A percentile compares a stretch with the other conserved stretches of the same genome.
These are phyloP conservation scores for Moesziomyces sp. DNA, from an alignment of 1,284 basidiomycete genomes.

Conservation along the genomic window DNA sequence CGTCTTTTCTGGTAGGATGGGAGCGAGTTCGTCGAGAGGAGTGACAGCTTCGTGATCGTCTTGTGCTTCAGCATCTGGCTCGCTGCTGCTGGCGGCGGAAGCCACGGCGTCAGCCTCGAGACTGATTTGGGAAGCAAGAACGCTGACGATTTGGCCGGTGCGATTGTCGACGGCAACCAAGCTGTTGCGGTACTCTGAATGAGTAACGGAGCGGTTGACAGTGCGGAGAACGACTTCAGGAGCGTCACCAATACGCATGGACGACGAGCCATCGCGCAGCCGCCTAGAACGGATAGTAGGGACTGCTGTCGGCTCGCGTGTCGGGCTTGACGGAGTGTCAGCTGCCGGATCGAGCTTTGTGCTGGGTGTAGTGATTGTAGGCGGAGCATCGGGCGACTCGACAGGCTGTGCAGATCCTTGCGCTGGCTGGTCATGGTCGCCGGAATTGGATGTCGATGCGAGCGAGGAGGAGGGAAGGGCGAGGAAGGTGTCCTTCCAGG, in stretches of 20 bases:
- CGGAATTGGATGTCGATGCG: neutral
- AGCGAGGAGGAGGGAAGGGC: neutral
- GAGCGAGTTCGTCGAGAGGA: constrained; percentile 19
- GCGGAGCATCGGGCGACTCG: no score
- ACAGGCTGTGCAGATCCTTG: no score
- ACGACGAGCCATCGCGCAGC: constrained; percentile 18
- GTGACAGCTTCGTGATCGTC: constrained; percentile 23
- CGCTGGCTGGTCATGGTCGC: neutral
- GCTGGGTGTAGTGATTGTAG: no score
- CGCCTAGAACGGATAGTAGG: constrained; percentile 12
- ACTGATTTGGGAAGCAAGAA: constrained; percentile 46
- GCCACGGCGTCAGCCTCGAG: constrained; percentile 3
- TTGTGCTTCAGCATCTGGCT: constrained; percentile 1
- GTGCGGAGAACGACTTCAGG: constrained; percentile 12
- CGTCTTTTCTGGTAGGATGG: constrained; percentile 1
- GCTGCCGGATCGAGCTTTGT: no score
- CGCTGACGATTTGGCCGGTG: constrained; percentile 51
- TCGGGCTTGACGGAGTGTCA: neutral
- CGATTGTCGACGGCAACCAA: constrained; percentile 57
- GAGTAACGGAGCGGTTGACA: neutral
- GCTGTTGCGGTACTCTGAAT: constrained; percentile 44
- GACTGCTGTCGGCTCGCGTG: neutral
- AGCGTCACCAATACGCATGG: constrained; percentile 10
- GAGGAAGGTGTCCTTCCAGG: constrained; percentile 40
- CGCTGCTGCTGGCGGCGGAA: constrained; percentile 3